These are phyloP conservation scores for Pyricularia sp. DNA, from an alignment of 2,329 filamentous ascomycete genomes.

Conservation along the genomic window DNA sequence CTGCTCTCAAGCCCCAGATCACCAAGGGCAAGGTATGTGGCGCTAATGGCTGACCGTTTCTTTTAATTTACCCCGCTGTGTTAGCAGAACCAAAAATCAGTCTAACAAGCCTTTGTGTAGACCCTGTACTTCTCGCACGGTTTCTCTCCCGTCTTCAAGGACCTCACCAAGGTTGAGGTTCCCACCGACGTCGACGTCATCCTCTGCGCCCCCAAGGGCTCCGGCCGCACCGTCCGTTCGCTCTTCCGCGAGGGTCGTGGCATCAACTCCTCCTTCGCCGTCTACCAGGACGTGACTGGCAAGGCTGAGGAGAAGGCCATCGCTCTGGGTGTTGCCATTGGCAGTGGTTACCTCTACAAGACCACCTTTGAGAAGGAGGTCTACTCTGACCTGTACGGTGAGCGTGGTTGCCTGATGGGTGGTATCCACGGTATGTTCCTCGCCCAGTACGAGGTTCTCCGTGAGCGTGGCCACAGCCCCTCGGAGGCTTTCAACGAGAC, in stretches of 20 bases:
- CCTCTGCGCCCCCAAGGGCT: constrained; percentile 98
- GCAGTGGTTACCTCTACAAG: constrained; percentile 98
- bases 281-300: constrained; percentile 97
- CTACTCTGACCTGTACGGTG: constrained; percentile 98
- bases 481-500: constrained; percentile 99
- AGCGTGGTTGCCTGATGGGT: constrained; percentile 99
- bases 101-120: constrained; percentile 30
- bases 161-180: constrained; percentile 97
- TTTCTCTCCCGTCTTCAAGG: constrained; percentile 99
- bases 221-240: constrained; percentile 93
- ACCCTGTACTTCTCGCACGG: constrained; percentile 99
- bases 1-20: constrained; percentile 93
- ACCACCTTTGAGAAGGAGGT: constrained; percentile 99
- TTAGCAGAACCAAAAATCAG: not conserved
- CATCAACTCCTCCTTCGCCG: constrained; percentile 98
- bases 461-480: constrained; percentile 94
- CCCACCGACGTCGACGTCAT: constrained; percentile 96
- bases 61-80: not conserved
- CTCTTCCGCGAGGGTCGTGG: constrained; percentile 99
- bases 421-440: constrained; percentile 99
- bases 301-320: constrained; percentile 97
- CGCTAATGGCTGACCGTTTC: not conserved
- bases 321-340: constrained; percentile 92
- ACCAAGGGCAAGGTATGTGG: constrained; percentile 91
- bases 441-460: constrained; percentile 99